These are phyloP conservation scores for Lasiodiplodia gonubiensis DNA, from an alignment of 2,329 filamentous ascomycete genomes.

Conservation along the genomic window DNA sequence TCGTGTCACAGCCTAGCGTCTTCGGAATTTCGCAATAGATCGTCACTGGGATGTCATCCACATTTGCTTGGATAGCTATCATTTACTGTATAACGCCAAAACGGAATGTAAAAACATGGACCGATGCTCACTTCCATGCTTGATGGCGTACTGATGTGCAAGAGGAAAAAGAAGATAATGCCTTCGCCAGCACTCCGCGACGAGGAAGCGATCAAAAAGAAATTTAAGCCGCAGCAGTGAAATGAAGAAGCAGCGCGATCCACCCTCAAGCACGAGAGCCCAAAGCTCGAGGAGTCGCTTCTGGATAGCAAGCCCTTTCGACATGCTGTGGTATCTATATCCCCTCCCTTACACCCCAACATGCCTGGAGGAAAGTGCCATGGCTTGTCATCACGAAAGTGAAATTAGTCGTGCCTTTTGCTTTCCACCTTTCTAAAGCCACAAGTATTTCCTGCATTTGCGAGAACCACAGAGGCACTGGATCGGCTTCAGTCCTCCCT, in stretches of 20 bases:
- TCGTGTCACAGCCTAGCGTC: not conserved
- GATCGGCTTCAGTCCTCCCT: slow-evolving; percentile 39
- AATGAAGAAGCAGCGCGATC: too few relatives aligned
- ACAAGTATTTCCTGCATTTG: slow-evolving; percentile 73
- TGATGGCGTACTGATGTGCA: not conserved
- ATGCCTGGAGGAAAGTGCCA: not conserved
- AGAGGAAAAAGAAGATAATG: too few relatives aligned
- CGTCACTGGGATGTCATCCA: not conserved
- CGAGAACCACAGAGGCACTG: slow-evolving; percentile 64
- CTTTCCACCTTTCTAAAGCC: slow-evolving; percentile 50
- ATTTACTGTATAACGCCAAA: not conserved
- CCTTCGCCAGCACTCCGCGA: too few relatives aligned
- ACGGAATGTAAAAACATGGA: not conserved
- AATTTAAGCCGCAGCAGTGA: too few relatives aligned
- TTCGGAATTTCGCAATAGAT: not conserved
- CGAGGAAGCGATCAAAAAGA: too few relatives aligned
- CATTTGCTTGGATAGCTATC: not conserved
- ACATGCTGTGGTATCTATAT: not conserved
- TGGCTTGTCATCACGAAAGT: not conserved
- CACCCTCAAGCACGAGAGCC: too few relatives aligned
- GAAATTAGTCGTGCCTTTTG: not conserved
- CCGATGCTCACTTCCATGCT: not conserved
- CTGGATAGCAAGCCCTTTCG: not conserved
- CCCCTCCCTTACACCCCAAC: not conserved
- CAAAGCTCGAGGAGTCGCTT: not conserved